Base-by-base conservation (phyloP, 2,329 filamentous ascomycete genomes). In the Aureobasidium sp. region DNA sequence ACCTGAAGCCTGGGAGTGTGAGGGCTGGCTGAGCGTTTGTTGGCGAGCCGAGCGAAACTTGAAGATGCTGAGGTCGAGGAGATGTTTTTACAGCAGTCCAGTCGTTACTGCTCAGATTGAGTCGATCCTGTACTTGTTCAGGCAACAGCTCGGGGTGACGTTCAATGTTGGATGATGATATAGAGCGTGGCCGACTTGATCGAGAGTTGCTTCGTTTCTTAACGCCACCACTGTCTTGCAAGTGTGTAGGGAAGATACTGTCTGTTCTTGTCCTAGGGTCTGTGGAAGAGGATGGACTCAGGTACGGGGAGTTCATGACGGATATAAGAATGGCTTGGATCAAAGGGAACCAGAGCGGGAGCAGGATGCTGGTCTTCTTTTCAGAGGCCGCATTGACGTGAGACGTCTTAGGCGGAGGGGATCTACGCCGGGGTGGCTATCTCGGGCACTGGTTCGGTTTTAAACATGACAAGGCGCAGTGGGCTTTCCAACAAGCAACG, bases 271-370 rank as follows among this genome's bases (percentile, higher is more conserved):
- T 25, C 24, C 62, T 50, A 21, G 44, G 24, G 34, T 39, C 27
- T 56, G 53, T 16, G 57, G 60, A 56, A 53, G 53, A 52, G 56
- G 60, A 58, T 58, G 64, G 62, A 55, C 40, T 47, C 21, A 63
- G 57, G 59, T 57, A 57, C 53, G 61, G 64, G 64, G 64, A 66
- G 63, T 64, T 60, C 64, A 66, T 66, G 61, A 53, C 60, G 45
- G 39, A 53, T 45, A 47, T 53, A 53, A 45, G 41, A 44, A 11
- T 35, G 29, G 37, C 35, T 38, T 30, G 24, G 40, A 47, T n/a
- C 32, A 30, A 44, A 44, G 39, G 30, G 34, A 32, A 47, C 25
- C 50, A 17, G 39, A 47, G 34, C 51, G 51, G 51, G 40, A 53
- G 19, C 32, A 44, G 51, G 51, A 55, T 60, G 64, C 24, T 65